phyloP scores from a whole-genome alignment of 192 early-diverging fungal genomes.

The Kappamyces sp. region DNA sequence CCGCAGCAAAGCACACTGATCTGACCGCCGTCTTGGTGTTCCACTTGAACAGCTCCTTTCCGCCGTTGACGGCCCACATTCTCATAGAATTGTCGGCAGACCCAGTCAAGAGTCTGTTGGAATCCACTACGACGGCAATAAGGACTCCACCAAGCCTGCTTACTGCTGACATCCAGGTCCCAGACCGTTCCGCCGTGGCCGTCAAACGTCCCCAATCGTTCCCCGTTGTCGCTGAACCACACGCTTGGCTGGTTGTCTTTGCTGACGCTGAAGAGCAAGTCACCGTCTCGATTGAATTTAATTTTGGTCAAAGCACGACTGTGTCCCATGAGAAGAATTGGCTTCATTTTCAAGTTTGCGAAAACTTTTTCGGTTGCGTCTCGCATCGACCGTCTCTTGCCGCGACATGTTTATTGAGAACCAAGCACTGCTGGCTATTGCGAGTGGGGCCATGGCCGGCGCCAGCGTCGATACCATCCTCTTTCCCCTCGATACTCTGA shows the following conservation, averaged over 20 bases:
- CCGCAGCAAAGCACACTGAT: slow-evolving; percentile 84
- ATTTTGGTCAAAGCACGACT: slow-evolving; percentile 93
- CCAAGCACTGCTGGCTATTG: not conserved
- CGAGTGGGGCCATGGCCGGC: slow-evolving; percentile 83
- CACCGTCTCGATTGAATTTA: slow-evolving; percentile 97
- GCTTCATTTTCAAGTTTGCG: slow-evolving; percentile 50
- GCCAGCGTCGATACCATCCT: slow-evolving; percentile 88
- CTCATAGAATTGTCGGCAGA: slow-evolving; percentile 87
- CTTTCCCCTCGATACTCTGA: slow-evolving; percentile 95
- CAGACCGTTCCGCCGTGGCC: slow-evolving; percentile 94
- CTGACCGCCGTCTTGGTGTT: slow-evolving; percentile 83
- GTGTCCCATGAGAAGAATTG: slow-evolving; percentile 96
- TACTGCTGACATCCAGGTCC: slow-evolving; percentile 89
- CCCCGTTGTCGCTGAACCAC: slow-evolving; percentile 98
- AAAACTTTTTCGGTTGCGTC: not conserved
- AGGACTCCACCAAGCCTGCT: slow-evolving; percentile 8
- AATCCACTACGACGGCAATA: slow-evolving; percentile 41
- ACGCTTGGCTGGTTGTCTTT: slow-evolving; percentile 92
- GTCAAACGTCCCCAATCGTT: slow-evolving; percentile 77
- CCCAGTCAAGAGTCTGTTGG: slow-evolving; percentile 75
- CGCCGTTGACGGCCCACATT: slow-evolving; percentile 89
- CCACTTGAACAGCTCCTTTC: slow-evolving; percentile 87
- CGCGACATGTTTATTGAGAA: slow-evolving; percentile 1
- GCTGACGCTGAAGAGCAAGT: slow-evolving; percentile 88
- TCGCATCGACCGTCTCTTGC: too few species aligned